Percentiles rank a stretch among this genome's conserved stretches.
Evolutionary conservation across 2,329 filamentous ascomycete genomes (phyloP).

Genomic region (Diaporthe humulicola): DNA sequence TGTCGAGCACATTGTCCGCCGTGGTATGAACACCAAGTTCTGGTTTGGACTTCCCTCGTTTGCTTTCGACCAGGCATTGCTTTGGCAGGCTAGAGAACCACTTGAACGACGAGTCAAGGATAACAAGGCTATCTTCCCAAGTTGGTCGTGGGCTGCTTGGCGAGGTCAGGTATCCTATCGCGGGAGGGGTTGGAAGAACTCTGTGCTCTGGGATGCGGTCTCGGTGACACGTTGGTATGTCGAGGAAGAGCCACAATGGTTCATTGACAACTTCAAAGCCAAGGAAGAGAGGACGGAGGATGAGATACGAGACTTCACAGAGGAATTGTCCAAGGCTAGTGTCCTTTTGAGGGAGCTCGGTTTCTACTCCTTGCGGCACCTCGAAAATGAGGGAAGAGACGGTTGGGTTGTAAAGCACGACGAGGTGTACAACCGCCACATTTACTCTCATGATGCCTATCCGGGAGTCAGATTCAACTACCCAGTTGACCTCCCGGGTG

Average conservation of each 20-base stretch:
- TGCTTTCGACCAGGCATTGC: background rate
- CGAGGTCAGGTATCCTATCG: background rate
- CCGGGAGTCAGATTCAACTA: background rate
- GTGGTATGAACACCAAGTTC: constrained; percentile 2
- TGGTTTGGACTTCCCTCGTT: background rate
- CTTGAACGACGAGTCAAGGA: background rate
- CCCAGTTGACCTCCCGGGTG: background rate
- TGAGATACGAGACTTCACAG: background rate
- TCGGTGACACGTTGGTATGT: background rate
- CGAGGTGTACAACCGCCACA: background rate
- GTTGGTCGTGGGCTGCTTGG: background rate
- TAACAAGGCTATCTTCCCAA: background rate
- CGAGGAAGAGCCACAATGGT: background rate
- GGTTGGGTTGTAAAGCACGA: background rate
- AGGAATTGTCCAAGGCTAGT: background rate
- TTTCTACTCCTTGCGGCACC: background rate
- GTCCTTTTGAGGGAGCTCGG: background rate
- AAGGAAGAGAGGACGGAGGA: background rate
- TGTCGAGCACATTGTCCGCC: background rate
- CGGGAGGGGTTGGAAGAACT: background rate
- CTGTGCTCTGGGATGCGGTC: background rate
- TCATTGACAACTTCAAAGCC: background rate
- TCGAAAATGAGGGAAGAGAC: background rate
- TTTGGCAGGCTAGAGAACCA: background rate
- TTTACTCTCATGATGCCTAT: constrained; percentile 2